These are phyloP conservation scores for Apiospora kogelbergensis DNA, from an alignment of 2,329 filamentous ascomycete species.

Conservation along the genomic window DNA sequence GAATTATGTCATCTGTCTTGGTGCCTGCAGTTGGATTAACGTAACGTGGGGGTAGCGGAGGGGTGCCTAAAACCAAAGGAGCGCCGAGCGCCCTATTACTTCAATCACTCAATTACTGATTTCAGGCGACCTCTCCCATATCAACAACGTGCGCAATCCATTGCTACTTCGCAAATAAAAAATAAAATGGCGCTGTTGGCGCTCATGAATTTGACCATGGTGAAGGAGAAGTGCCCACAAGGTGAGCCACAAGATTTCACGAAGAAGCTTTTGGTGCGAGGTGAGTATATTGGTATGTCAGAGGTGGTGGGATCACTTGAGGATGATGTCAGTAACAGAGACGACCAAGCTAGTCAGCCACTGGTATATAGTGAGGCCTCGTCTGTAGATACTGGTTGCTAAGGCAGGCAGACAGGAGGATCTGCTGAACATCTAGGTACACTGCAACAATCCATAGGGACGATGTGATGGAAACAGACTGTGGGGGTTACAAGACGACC, in stretches of 20 bases:
- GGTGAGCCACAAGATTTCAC: neutral
- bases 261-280: neutral
- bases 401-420: neutral
- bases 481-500: no score
- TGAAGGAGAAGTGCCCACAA: slow-evolving; percentile 15
- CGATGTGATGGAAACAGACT: no score
- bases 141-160: no score
- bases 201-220: slow-evolving; percentile 9
- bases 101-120: no score
- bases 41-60: neutral
- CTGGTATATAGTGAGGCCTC: neutral
- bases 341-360: neutral
- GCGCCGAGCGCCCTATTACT: no score
- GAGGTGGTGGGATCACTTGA: neutral
- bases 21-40: neutral
- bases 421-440: no score
- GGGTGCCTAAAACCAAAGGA: neutral
- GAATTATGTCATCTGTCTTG: neutral
- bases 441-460: no score
- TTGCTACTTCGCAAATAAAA: no score
- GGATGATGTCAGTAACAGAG: neutral
- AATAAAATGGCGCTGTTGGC: neutral
- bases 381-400: neutral
- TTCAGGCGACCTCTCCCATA: no score
- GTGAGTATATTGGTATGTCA: neutral